Evolutionary conservation across 176 grass and related monocot genomes (phyloP).

Genomic region (Rhynchospora pubera): DNA sequence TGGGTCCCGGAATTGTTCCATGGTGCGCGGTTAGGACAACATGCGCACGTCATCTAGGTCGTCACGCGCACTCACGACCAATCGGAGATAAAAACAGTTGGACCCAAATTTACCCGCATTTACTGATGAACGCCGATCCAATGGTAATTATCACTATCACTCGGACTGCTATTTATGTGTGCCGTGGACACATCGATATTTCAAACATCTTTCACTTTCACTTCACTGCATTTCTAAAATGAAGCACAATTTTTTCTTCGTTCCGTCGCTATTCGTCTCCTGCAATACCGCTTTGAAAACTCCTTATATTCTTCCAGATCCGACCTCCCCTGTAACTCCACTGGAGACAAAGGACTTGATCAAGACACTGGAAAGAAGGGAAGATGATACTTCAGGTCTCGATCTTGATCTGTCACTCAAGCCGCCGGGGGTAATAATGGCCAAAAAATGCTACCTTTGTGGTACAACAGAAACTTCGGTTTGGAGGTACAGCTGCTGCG

Average conservation of each 20-base stretch:
- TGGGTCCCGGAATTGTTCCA: neutral
- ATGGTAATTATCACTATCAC: neutral
- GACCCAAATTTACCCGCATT: neutral
- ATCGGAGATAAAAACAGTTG: neutral
- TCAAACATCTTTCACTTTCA: neutral
- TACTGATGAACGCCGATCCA: neutral
- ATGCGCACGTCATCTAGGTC: neutral
- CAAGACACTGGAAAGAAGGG: neutral
- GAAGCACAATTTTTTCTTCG: neutral
- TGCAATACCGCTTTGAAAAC: neutral
- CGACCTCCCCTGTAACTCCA: neutral
- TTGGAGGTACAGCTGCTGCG: slow-evolving; percentile 6
- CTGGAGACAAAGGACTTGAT: slow-evolving; percentile 5
- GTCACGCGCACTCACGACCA: neutral
- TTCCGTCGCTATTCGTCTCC: neutral
- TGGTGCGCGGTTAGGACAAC: neutral
- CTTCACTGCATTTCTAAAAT: neutral
- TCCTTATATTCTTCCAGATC: neutral
- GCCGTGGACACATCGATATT: neutral
- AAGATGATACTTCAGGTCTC: neutral
- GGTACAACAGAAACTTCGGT: neutral
- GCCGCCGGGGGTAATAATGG: neutral
- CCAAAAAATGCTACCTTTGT: slow-evolving; percentile 7
- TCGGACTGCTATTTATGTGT: neutral
- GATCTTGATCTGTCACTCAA: slow-evolving; percentile 8